These are phyloP conservation scores for Verticillium albo-atrum DNA, from an alignment of 2,329 filamentous ascomycete genomes.

Conservation along the genomic window DNA sequence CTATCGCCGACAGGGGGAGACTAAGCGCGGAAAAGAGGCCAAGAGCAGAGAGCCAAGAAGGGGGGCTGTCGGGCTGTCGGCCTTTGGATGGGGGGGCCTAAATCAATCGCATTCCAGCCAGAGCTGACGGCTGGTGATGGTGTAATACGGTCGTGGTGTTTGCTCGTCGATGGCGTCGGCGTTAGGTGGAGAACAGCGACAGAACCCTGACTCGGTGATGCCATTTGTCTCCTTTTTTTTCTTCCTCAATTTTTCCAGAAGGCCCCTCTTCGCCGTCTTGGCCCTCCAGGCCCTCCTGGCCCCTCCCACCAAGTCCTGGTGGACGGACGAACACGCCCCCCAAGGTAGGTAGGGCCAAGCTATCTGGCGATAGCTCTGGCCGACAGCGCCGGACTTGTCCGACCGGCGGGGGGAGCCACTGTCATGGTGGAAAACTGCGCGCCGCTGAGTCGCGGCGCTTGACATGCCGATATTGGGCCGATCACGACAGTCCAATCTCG, in stretches of 20 bases:
- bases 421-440: background rate
- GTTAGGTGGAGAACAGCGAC: background rate
- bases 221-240: background rate
- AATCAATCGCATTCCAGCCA: background rate
- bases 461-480: background rate
- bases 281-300: background rate
- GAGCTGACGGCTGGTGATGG: background rate
- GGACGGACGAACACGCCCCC: background rate
- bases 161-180: background rate
- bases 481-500: background rate
- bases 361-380: background rate
- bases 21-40: background rate
- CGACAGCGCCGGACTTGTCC: constrained; percentile 1
- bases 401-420: background rate
- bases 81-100: background rate
- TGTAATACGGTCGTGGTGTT: background rate
- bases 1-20: background rate
- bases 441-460: background rate
- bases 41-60: background rate
- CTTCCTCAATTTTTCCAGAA: constrained; percentile 1
- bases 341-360: background rate
- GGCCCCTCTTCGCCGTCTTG: background rate
- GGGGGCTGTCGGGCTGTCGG: background rate
- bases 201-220: constrained; percentile 1
- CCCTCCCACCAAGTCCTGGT: background rate